Evolutionary conservation across 169 alveolate genomes (phyloP).

Genomic region (Eimeria praecox): DNA sequence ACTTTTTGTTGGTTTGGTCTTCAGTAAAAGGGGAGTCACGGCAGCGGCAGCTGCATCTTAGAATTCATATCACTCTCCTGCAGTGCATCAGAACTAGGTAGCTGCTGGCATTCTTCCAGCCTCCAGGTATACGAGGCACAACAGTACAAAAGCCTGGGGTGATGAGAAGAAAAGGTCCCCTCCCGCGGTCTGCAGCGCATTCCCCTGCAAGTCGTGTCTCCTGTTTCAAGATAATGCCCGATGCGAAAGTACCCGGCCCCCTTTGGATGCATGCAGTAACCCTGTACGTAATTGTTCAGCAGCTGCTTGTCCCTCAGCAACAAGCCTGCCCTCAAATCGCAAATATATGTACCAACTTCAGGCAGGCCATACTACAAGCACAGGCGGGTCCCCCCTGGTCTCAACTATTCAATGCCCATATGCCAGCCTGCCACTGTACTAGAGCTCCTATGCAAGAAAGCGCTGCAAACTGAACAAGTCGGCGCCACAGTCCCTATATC

Average conservation of each 20-base stretch:
- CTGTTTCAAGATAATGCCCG: not conserved
- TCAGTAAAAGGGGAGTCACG: not conserved
- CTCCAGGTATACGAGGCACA: not conserved
- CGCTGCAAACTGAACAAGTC: not conserved
- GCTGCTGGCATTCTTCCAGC: not conserved
- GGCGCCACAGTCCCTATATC: not conserved
- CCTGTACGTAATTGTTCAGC: not conserved
- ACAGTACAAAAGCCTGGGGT: not conserved
- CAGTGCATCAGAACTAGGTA: not conserved
- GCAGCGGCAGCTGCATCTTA: not conserved
- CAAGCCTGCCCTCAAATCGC: not conserved
- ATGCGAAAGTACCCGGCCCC: not conserved
- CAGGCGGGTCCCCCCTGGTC: no score
- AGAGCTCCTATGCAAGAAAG: not conserved
- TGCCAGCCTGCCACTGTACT: not conserved
- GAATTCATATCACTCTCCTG: not conserved
- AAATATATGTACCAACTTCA: not conserved
- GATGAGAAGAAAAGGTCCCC: not conserved
- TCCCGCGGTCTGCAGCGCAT: not conserved
- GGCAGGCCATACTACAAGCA: not conserved
- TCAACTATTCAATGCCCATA: not conserved
- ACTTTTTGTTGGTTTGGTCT: not conserved
- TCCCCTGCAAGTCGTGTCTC: not conserved
- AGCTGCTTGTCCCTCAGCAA: not conserved
- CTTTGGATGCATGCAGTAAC: not conserved